Conservation (phyloP, 805 yeast species). For the Cyberlindnera nakhonratchasimensis region DNA sequence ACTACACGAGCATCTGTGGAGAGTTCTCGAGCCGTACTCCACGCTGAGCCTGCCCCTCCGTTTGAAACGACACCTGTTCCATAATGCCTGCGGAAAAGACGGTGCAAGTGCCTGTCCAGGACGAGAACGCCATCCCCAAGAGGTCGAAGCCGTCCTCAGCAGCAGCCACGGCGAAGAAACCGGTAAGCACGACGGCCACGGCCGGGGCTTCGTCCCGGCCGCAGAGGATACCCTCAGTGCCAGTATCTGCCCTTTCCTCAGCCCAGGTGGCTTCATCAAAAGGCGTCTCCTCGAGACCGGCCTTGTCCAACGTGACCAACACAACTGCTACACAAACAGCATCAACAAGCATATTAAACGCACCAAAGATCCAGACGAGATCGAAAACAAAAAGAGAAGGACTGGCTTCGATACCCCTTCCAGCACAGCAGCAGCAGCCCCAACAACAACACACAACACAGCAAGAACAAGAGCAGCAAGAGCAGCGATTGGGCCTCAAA, state of each 20-base stretch:
- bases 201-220: neutral
- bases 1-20: no score
- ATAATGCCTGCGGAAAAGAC: constrained; percentile 16
- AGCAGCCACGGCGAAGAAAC: no score
- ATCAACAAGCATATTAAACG: constrained; percentile 1
- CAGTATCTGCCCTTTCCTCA: neutral
- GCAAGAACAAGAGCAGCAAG: constrained; percentile 11
- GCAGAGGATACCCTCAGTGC: constrained; percentile 4
- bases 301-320: constrained; percentile 27
- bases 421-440: neutral
- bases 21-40: no score
- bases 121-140: constrained; percentile 20
- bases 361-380: constrained; percentile 6
- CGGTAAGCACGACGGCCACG: no score
- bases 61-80: neutral
- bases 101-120: constrained; percentile 16
- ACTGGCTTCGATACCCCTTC: neutral
- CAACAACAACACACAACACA: neutral
- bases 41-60: neutral
- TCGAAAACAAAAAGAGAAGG: constrained; percentile 3
- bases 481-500: constrained; percentile 33
- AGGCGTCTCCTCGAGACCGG: constrained; percentile 20
- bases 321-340: constrained; percentile 12
- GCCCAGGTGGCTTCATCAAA: neutral
- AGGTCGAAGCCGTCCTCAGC: constrained; percentile 13